Percentiles rank a stretch among this genome's conserved stretches.
Evolutionary conservation across 352 stramenopile species (phyloP).

Genomic region (Pythium graminicola): DNA sequence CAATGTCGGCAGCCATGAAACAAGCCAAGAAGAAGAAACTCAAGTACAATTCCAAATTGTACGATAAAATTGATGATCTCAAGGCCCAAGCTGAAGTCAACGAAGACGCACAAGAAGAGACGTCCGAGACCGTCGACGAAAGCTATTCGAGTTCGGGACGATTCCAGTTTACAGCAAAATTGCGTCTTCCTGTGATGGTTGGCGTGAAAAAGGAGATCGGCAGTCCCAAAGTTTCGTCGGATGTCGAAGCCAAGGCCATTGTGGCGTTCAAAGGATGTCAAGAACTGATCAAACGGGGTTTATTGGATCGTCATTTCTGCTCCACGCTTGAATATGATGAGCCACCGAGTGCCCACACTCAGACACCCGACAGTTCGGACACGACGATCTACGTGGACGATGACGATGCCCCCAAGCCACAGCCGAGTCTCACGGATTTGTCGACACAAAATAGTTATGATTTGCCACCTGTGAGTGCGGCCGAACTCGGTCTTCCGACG

Average conservation of each 20-base stretch:
- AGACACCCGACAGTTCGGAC: neutral
- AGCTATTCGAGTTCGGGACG: slow-evolving; percentile 14
- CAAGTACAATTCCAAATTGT: slow-evolving; percentile 72
- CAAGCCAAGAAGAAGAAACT: slow-evolving; percentile 65
- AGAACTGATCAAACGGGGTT: slow-evolving; percentile 57
- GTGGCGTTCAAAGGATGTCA: slow-evolving; percentile 76
- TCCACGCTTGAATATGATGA: slow-evolving; percentile 62
- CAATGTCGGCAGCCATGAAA: slow-evolving; percentile 49
- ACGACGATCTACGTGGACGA: slow-evolving; percentile 14
- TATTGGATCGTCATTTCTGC: slow-evolving; percentile 64
- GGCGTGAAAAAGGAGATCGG: slow-evolving; percentile 56
- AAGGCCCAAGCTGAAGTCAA: slow-evolving; percentile 34
- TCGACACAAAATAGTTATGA: slow-evolving; percentile 82
- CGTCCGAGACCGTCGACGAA: neutral
- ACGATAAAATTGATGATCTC: slow-evolving; percentile 72
- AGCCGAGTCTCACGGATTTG: slow-evolving; percentile 40
- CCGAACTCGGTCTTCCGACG: slow-evolving; percentile 56
- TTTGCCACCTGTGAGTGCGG: slow-evolving; percentile 67
- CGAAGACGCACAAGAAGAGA: slow-evolving; percentile 10
- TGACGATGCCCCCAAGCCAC: slow-evolving; percentile 6
- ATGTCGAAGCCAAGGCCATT: slow-evolving; percentile 70
- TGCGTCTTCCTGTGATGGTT: slow-evolving; percentile 52
- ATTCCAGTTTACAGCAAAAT: slow-evolving; percentile 58
- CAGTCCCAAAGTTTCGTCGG: slow-evolving; percentile 53
- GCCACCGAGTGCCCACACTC: slow-evolving; percentile 25